Percentiles rank a stretch among this genome's conserved stretches.
phyloP scores from a whole-genome alignment of 148 eudicot species.

The Amaranthus palmeri region DNA sequence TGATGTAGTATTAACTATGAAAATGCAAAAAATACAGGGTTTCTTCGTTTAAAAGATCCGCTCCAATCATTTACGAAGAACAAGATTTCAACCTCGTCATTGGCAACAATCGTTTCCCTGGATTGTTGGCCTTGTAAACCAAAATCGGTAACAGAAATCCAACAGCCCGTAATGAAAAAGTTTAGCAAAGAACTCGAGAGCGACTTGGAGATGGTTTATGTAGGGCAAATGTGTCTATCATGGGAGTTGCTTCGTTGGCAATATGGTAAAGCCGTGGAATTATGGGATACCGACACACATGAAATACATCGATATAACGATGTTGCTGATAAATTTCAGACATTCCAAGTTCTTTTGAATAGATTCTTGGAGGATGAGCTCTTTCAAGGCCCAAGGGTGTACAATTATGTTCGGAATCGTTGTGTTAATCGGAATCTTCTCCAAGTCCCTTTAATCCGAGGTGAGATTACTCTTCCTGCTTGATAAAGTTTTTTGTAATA shows the following conservation, averaged over 20 bases:
- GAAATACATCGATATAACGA: slow-evolving; percentile 49
- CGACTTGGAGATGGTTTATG: slow-evolving; percentile 77
- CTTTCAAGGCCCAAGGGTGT: slow-evolving; percentile 79
- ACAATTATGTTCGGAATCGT: slow-evolving; percentile 60
- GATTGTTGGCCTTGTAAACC: slow-evolving; percentile 43
- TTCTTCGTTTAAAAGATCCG: slow-evolving; percentile 82
- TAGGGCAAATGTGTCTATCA: slow-evolving; percentile 92
- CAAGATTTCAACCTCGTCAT: slow-evolving; percentile 35
- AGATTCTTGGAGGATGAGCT: slow-evolving; percentile 80
- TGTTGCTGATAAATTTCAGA: slow-evolving; percentile 89
- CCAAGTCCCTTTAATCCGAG: slow-evolving; percentile 86
- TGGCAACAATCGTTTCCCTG: slow-evolving; percentile 47
- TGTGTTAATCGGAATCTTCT: slow-evolving; percentile 69
- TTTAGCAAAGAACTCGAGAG: slow-evolving; percentile 57
- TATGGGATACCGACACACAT: slow-evolving; percentile 76
- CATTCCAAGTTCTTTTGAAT: slow-evolving; percentile 82
- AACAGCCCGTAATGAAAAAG: slow-evolving; percentile 54
- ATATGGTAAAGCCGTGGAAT: slow-evolving; percentile 75
- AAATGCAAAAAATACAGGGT: slow-evolving; percentile 37
- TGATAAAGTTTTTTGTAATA: neutral
- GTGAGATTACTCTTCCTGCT: slow-evolving; percentile 27
- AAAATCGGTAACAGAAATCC: slow-evolving; percentile 24
- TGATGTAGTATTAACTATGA: neutral
- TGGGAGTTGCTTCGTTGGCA: slow-evolving; percentile 96
- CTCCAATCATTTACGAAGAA: slow-evolving; percentile 41